Evolutionary conservation across 2,329 filamentous ascomycete species (phyloP).

Genomic region (Hypoxylon sp.): DNA sequence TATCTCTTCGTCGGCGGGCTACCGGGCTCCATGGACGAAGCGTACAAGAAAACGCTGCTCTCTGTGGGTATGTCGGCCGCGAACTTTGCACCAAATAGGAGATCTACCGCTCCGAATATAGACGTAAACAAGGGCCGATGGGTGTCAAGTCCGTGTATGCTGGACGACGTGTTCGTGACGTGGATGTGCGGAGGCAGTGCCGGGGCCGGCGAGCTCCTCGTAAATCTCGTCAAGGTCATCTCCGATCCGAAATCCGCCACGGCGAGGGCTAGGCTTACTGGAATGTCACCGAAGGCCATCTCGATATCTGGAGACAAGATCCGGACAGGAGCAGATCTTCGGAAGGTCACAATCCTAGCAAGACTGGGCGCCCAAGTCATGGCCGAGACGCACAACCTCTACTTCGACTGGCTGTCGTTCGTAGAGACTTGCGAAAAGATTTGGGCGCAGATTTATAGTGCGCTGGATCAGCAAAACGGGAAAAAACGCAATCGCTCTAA

Average conservation of each 20-base stretch:
- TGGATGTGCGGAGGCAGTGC: background rate
- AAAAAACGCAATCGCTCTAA: no score
- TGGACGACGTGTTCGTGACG: background rate
- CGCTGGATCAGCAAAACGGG: background rate
- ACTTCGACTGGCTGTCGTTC: background rate
- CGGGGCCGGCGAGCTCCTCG: background rate
- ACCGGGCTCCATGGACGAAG: background rate
- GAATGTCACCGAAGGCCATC: background rate
- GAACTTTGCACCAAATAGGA: background rate
- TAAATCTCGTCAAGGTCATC: background rate
- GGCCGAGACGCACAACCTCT: background rate
- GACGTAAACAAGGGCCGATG: background rate
- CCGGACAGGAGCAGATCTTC: background rate
- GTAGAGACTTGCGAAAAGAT: background rate
- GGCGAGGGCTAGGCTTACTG: background rate
- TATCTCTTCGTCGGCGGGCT: background rate
- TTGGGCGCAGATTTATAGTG: background rate
- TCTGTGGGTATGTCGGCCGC: background rate
- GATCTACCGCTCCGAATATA: background rate
- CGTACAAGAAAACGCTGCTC: background rate
- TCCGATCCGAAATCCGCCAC: background rate
- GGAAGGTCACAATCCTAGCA: background rate
- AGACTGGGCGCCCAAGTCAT: background rate
- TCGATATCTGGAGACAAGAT: background rate
- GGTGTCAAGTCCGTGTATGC: background rate